Base-by-base conservation (phyloP, 2,329 filamentous ascomycete genomes). In the Proliferodiscus dingleyae region DNA sequence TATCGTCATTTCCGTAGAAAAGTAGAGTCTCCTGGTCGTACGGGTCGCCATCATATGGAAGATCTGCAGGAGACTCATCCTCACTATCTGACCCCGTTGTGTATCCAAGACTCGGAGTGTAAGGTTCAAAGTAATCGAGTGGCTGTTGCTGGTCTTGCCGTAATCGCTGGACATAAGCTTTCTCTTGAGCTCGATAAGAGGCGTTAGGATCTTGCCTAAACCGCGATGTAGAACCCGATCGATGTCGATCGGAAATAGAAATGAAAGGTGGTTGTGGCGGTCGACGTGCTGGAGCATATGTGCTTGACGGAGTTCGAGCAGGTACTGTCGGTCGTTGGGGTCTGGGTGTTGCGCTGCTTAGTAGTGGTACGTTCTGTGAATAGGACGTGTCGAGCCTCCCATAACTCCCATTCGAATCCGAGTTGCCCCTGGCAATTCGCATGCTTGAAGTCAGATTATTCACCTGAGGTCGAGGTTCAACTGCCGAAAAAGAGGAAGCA, bases 21-120 rank as follows among this genome's bases (percentile, higher is more conserved):
- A 97, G 81, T 62, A 95, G 82, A 15, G 88, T 91, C 64, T 96
- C 90, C 57, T 94, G 87, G 61, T 96, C 90, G 65, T 91, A 91
- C 13, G 82, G 76, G 62, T 95, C 89, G 55, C 78, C 77, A 46
- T 96, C 90, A 59, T 85, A 88, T 21, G 87, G 86, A 1, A 83
- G 80, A 55, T 94, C 90, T 0, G 88, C 89, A 0, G 90, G 89
- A 0, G 89, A 95, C 61, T 95, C 90, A 24, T 93, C 90, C 57
- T 96, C 93, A 1, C 86, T 84, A 56, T 95, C 89, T 5, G 89
- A 89, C 54, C 93, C 89, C 41, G 73, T 75, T 58, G 56, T 64
- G 62, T 85, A 84, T 49, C 77, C 79, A 53, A 88, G 70, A 52
- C 78, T 82, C 33, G 81, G 81, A 2, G 82, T 80, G 55, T 87